phyloP scores from a whole-genome alignment of 768 basidiomycete species.

The Infundibulicybe gibba region DNA sequence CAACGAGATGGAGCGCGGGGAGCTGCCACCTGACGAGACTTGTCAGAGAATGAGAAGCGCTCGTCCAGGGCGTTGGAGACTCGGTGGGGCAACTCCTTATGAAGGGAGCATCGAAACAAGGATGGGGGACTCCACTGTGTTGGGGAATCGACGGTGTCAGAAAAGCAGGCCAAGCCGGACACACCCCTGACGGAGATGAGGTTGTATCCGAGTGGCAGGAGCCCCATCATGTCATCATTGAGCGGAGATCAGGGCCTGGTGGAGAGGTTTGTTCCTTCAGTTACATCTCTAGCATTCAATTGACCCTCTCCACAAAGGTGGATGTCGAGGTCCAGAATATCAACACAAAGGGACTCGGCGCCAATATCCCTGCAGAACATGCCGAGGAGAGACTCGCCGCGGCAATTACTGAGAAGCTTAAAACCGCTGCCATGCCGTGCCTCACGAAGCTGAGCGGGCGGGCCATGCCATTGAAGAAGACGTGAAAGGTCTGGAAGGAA shows the following conservation, averaged over 20 bases:
- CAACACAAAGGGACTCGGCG: constrained; percentile 12
- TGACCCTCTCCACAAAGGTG: constrained; percentile 36
- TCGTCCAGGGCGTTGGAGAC: constrained; percentile 7
- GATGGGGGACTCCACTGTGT: not conserved
- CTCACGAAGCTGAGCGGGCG: constrained; percentile 14
- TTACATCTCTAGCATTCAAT: not conserved
- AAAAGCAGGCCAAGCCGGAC: constrained; percentile 22
- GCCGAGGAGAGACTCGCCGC: constrained; percentile 20
- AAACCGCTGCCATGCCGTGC: constrained; percentile 13
- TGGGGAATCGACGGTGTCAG: not conserved
- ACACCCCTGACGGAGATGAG: constrained; percentile 42
- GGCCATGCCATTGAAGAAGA: constrained; percentile 19
- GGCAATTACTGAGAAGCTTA: constrained; percentile 21
- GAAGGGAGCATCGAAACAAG: constrained; percentile 10
- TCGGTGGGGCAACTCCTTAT: constrained; percentile 2
- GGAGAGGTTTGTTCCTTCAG: constrained; percentile 47
- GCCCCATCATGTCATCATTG: constrained; percentile 63
- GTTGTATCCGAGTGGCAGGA: constrained; percentile 63
- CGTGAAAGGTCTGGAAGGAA: constrained; percentile 15
- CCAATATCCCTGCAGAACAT: constrained; percentile 5
- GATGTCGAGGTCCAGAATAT: constrained; percentile 61
- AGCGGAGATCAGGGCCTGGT: constrained; percentile 52
- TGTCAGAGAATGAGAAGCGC: constrained; percentile 3
- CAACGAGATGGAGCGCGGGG: constrained; percentile 41
- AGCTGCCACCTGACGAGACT: constrained; percentile 9